These are phyloP conservation scores for Thelephora ganbajun DNA, from an alignment of 768 basidiomycete genomes.

Conservation along the genomic window DNA sequence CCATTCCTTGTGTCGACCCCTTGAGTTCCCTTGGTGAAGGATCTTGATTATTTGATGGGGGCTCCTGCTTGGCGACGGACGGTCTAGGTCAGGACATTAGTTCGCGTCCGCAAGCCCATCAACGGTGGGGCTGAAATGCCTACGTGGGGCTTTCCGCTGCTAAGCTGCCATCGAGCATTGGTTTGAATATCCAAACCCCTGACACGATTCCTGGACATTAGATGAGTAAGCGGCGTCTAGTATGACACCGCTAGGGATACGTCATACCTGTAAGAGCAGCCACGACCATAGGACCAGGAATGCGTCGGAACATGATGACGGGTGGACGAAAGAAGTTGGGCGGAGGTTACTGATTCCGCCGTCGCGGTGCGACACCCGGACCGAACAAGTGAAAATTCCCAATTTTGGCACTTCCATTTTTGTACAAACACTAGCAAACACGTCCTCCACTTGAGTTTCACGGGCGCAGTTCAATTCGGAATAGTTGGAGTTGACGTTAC, in stretches of 20 bases:
- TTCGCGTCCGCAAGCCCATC: background rate
- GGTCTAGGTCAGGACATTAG: background rate
- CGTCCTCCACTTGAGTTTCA: background rate
- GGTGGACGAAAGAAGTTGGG: background rate
- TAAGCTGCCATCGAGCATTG: slow-evolving; percentile 18
- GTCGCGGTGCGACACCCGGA: background rate
- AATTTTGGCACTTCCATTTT: background rate
- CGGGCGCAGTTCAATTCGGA: background rate
- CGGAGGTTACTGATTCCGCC: background rate
- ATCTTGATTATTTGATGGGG: background rate
- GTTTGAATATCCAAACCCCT: slow-evolving; percentile 56
- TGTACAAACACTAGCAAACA: background rate
- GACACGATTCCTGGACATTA: slow-evolving; percentile 36
- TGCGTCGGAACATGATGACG: slow-evolving; percentile 17
- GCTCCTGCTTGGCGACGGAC: background rate
- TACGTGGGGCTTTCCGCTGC: background rate
- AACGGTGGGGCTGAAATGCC: no score
- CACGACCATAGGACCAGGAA: slow-evolving; percentile 35
- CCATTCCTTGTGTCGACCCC: background rate
- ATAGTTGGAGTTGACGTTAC: background rate
- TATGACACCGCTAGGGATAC: background rate
- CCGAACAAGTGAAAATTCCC: background rate
- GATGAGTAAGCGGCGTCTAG: background rate
- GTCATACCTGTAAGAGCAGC: slow-evolving; percentile 42
- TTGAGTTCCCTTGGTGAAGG: background rate